Evolutionary conservation across 78 protist species (phyloP).

Genomic region (Acrasis kona): DNA sequence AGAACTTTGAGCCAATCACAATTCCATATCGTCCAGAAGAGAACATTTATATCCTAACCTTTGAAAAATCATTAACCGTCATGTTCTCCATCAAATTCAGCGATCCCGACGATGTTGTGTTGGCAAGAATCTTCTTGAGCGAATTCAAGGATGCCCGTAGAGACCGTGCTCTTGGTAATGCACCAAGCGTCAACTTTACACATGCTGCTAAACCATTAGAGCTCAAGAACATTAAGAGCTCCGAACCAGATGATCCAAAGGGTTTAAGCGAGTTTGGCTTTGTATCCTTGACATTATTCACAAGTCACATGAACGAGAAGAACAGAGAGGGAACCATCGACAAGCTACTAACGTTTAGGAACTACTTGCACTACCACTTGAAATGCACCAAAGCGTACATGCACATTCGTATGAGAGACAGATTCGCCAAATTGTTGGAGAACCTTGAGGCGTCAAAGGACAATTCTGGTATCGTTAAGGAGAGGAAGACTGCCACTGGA

Average conservation of each 20-base stretch:
- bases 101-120: not conserved
- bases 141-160: not conserved
- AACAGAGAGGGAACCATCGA: not conserved
- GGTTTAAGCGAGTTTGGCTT: not conserved
- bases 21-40: constrained; percentile 6
- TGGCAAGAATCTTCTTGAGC: not conserved
- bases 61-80: not conserved
- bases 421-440: not conserved
- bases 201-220: not conserved
- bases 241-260: not conserved
- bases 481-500: not conserved
- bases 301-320: not conserved
- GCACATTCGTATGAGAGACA: not conserved
- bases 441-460: not conserved
- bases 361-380: not conserved
- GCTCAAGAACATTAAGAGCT: not conserved
- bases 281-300: not conserved
- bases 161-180: not conserved
- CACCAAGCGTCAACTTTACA: constrained; percentile 1
- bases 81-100: not conserved
- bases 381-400: not conserved
- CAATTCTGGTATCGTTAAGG: not conserved
- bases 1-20: not conserved
- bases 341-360: not conserved
- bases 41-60: not conserved